These are phyloP conservation scores for Smallanthus sonchifolius DNA, from an alignment of 129 eudicot genomes.

Conservation along the genomic window DNA sequence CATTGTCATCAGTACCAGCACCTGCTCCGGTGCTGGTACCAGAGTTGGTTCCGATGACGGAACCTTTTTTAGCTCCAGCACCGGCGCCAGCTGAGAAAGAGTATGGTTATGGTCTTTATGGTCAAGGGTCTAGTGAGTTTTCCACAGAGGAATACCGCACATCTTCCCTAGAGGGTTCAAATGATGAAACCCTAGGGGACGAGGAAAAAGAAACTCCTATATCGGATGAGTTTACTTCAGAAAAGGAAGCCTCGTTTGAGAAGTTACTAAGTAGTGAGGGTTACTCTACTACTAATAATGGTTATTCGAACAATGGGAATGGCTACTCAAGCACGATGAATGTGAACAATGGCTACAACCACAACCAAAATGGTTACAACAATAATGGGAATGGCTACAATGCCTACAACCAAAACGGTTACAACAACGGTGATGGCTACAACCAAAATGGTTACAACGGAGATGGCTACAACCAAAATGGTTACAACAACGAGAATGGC, in stretches of 20 bases:
- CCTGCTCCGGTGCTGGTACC: constrained; percentile 5
- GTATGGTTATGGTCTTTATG: constrained; percentile 53
- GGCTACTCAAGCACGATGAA: neutral
- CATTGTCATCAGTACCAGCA: neutral
- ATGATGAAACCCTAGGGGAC: constrained; percentile 1
- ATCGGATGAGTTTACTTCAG: neutral
- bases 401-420: constrained; percentile 13
- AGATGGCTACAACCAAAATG: constrained; percentile 13
- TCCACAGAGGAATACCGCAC: constrained; percentile 20
- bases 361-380: constrained; percentile 7
- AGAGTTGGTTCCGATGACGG: neutral
- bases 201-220: too few species aligned
- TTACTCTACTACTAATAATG: constrained; percentile 15
- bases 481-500: constrained; percentile 1
- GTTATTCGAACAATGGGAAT: constrained; percentile 7
- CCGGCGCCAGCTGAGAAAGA: constrained; percentile 32
- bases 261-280: constrained; percentile 23
- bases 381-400: neutral
- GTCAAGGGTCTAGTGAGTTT: constrained; percentile 28
- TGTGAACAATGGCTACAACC: constrained; percentile 26
- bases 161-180: neutral
- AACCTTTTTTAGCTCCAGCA: constrained; percentile 24
- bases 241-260: constrained; percentile 23
- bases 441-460: constrained; percentile 15
- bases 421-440: constrained; percentile 9